phyloP scores from a whole-genome alignment of 2,329 filamentous ascomycete species.

The Beauveria sp. region DNA sequence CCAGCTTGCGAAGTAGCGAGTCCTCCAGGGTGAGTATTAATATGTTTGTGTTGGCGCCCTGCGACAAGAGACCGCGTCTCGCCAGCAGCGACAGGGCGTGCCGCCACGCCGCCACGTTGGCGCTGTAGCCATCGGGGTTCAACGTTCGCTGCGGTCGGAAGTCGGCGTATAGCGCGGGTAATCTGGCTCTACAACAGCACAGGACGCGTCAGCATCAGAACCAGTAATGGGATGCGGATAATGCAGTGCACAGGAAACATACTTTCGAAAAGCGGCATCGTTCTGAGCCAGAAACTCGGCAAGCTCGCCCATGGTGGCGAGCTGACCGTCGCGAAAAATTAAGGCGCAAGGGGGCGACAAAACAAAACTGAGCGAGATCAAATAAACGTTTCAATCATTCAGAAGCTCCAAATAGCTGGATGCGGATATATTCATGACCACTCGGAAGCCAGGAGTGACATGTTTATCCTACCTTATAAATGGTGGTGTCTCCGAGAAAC shows the following conservation, averaged over 20 bases:
- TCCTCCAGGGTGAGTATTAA: constrained; percentile 51
- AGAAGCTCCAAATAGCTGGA: not conserved
- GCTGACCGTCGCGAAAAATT: not conserved
- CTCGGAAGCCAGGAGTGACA: not conserved
- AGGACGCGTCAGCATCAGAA: not conserved
- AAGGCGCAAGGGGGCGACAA: not conserved
- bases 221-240: too few relatives aligned
- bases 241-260: constrained; percentile 11
- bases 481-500: not conserved
- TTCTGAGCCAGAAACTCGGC: constrained; percentile 56
- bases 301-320: constrained; percentile 54
- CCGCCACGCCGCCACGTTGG: constrained; percentile 75
- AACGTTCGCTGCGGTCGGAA: constrained; percentile 65
- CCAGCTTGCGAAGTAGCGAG: constrained; percentile 61
- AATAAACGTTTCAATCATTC: not conserved
- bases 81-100: constrained; percentile 63
- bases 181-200: constrained; percentile 51
- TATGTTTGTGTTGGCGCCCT: constrained; percentile 34
- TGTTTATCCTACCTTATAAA: not conserved
- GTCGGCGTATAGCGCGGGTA: constrained; percentile 84
- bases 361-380: not conserved
- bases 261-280: constrained; percentile 56
- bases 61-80: constrained; percentile 49
- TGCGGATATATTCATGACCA: not conserved
- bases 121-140: constrained; percentile 78